A percentile compares a stretch with the other conserved stretches of the same genome.
phyloP scores from a whole-genome alignment of 2,329 filamentous ascomycete genomes.

The Bipolaris gigantea region DNA sequence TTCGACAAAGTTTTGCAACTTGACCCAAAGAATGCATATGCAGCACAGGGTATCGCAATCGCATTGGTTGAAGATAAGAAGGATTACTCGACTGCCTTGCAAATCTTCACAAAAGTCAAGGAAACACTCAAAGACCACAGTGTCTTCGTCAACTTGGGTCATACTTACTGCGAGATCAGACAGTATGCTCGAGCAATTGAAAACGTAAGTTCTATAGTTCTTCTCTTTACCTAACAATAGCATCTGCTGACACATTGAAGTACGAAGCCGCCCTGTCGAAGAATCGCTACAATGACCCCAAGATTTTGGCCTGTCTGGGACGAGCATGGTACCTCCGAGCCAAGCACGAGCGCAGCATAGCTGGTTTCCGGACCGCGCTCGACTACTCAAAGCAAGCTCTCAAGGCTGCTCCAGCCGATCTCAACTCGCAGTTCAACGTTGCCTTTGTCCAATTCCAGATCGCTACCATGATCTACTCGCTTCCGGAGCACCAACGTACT shows the following conservation, averaged over 20 bases:
- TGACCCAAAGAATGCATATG: constrained; percentile 94
- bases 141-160: constrained; percentile 89
- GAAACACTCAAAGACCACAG: constrained; percentile 88
- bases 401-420: constrained; percentile 75
- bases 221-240: not conserved
- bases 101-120: constrained; percentile 86
- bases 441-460: constrained; percentile 97
- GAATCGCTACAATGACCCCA: constrained; percentile 75
- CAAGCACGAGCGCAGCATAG: constrained; percentile 65
- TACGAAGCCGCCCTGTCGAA: constrained; percentile 85
- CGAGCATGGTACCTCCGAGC: constrained; percentile 85
- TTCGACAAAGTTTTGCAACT: constrained; percentile 96
- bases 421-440: constrained; percentile 96
- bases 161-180: constrained; percentile 86
- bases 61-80: constrained; percentile 93
- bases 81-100: constrained; percentile 77
- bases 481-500: constrained; percentile 76
- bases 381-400: constrained; percentile 71
- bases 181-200: constrained; percentile 93
- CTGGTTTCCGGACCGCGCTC: constrained; percentile 65
- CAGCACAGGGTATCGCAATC: constrained; percentile 93
- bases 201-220: constrained; percentile 54
- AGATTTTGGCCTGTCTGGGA: constrained; percentile 81
- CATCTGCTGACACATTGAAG: constrained; percentile 40
- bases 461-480: constrained; percentile 73